Base-by-base conservation (phyloP, 345 rosid genomes). In the Camelina sativa region DNA sequence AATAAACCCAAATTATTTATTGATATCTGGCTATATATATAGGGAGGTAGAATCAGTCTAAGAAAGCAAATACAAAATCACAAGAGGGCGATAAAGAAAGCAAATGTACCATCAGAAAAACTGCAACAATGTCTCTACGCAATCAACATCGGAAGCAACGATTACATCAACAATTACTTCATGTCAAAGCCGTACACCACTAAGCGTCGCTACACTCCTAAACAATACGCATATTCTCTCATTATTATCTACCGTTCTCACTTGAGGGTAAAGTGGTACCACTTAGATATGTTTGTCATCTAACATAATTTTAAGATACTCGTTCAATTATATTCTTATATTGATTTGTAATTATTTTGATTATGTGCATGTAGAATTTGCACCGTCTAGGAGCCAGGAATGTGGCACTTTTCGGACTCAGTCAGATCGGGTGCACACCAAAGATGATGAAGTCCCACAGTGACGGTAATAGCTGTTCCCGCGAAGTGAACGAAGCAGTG, bases 161-260 rank as follows among this genome's bases (percentile, higher is more conserved):
- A 86, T 61, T 84, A 84, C 57, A 23, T 84, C 28, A 83, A 81
- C 81, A 81, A 86, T 62, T 86, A 84, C 57, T 86, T 86, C 76
- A 28, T 73, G 81, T 68, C 88, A 11, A 7, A 62, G 12, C n/a
- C 17, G 0, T 83, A 83, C 61, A 10, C 65, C 8, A 35, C 74
- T 7, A 69, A 76, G 8, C 32, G 2, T 7, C 55, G 16, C 10
- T 81, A 51, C 34, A 79, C 40, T 1, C 75, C 72, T n/a, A 62
- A 28, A 0, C 59, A 55, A 19, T 83, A 20, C 35, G 84, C 86
- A 30, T 16, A 5, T 11, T 62, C 60, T 28, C 84, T 83, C n/a
- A 50, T 4, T 12, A 6, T 47, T 13, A 54, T 73, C 50, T 79
- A 72, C 61, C 67, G 69, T 60, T 2, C 16, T 7, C 65, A 73